Evolutionary conservation across 73 alveolate species (phyloP).

Genomic region (Paramecium sexaurelia): DNA sequence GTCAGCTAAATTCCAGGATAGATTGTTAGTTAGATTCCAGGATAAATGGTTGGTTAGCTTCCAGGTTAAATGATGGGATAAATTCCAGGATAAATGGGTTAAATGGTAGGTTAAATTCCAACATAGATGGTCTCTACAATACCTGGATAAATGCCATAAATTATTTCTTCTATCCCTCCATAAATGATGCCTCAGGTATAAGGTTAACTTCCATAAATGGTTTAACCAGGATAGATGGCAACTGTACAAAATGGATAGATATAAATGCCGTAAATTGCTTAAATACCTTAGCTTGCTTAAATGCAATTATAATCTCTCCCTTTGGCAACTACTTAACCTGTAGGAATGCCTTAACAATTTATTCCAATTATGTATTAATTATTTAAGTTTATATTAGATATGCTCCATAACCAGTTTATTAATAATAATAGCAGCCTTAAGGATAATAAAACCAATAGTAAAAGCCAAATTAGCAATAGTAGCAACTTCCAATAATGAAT

Average conservation of each 20-base stretch:
- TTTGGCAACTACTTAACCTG: neutral
- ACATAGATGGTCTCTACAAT: neutral
- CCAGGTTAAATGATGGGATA: neutral
- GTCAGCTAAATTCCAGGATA: neutral
- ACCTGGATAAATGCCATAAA: neutral
- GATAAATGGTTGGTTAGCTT: conserved; percentile 17
- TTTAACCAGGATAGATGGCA: neutral
- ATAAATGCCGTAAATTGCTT: neutral
- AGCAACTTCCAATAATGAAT: neutral
- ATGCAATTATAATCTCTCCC: neutral
- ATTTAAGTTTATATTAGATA: neutral
- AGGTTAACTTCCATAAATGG: neutral
- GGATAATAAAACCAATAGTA: neutral
- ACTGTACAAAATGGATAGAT: neutral
- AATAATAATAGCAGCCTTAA: neutral
- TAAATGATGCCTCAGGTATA: neutral
- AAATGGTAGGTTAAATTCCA: neutral
- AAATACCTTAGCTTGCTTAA: neutral
- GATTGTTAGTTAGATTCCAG: neutral
- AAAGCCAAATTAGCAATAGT: neutral
- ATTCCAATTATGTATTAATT: neutral
- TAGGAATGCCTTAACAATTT: neutral
- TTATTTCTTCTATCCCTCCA: neutral
- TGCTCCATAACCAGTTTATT: neutral
- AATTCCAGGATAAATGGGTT: conserved; percentile 26